Evolutionary conservation across 805 yeast genomes (phyloP).

Genomic region (Ogataea ganodermae): DNA sequence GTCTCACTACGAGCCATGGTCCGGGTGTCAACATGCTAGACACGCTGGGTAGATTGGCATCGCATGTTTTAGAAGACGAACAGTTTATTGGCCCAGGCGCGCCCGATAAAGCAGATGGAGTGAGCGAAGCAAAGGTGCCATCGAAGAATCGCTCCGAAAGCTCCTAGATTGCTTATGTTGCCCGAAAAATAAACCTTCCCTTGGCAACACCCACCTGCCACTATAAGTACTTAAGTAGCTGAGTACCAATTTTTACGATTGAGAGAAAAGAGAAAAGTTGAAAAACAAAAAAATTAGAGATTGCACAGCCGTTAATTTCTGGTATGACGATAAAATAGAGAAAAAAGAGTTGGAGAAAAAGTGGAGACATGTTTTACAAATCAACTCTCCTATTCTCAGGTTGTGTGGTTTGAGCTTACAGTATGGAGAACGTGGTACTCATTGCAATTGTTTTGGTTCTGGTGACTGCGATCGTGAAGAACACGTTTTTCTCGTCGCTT

Average conservation of each 20-base stretch:
- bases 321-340: not conserved
- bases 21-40: constrained; percentile 31
- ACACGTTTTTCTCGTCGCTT: constrained; percentile 24
- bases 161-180: not conserved
- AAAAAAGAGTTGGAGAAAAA: not conserved
- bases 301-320: not conserved
- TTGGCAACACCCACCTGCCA: not conserved
- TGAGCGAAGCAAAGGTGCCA: not conserved
- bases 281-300: not conserved
- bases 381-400: not conserved
- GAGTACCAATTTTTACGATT: not conserved
- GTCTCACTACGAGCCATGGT: not conserved
- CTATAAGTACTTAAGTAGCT: not conserved
- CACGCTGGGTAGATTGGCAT: constrained; percentile 38
- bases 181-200: constrained; percentile 2
- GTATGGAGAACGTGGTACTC: constrained; percentile 31
- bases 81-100: constrained; percentile 11
- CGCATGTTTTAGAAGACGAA: constrained; percentile 38
- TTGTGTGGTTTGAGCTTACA: not conserved
- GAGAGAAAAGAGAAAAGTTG: too few relatives aligned
- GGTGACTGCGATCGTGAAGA: constrained; percentile 25
- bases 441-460: constrained; percentile 27
- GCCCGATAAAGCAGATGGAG: not conserved
- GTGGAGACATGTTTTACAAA: not conserved
- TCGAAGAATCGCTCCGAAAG: not conserved